Base-by-base conservation (phyloP, 2,329 filamentous ascomycete species). In the Capronia epimyces region DNA sequence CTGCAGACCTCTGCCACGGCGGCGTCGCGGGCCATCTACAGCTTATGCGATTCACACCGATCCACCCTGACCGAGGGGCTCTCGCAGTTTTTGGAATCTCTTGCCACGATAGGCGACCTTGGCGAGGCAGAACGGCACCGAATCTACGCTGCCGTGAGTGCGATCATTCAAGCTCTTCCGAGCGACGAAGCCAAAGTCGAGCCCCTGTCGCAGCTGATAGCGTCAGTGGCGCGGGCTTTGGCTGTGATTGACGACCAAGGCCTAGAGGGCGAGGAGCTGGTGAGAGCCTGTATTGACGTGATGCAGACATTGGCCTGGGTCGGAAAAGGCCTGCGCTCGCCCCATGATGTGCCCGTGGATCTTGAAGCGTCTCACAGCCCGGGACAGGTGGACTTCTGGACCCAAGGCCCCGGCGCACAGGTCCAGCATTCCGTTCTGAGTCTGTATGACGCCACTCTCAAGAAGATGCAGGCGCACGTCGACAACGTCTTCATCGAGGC, bases 401-500 rank as follows among this genome's bases (percentile, higher is more conserved):
- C 42, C n/a, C 34, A 40, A 15, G 59, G 59, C 3, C 47, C 44
- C 9, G 60, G 60, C 13, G 32, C 39, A 27, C 6, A 10, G 20
- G 41, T 56, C 10, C 60, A 62, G 41, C 47, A 44, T 18, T 27
- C 52, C 22, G 46, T 55, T 2, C 47, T 61, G 3, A 43, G 31
- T 13, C 34, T 59, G 21, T 58, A 59, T 29, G 16, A 34, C 4
- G 46, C 39, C n/a, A 67, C 67, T 20, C 64, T 73, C 59, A 62
- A 69, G 24, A 63, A 68, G 20, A 61, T 73, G n/a, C 63, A 70
- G 42, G 18, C 36, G 21, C 24, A 50, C 8, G 44, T 44, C 7
- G 70, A 73, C 45, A 64, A 63, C 41, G 62, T 64, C n/a, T 69
- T 73, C 8, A 67, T 73, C 16, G 71, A 73, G 60, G 68, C 70